A percentile compares a stretch with the other conserved stretches of the same genome.
phyloP scores from a whole-genome alignment of 2,329 filamentous ascomycete species.

The Stachybotrys elegans region DNA sequence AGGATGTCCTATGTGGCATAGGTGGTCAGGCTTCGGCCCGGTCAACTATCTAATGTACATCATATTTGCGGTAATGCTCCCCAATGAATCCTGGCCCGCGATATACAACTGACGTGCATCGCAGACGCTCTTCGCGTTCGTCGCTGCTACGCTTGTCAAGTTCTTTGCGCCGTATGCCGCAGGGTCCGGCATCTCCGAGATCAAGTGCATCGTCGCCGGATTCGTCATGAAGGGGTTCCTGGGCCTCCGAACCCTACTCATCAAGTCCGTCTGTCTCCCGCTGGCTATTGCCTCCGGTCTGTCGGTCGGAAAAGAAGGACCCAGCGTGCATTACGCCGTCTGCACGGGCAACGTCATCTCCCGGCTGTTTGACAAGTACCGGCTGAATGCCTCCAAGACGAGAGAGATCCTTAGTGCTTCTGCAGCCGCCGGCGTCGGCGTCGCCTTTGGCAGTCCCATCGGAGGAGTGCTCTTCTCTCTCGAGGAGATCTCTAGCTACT shows the following conservation, averaged over 20 bases:
- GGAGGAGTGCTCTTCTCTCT: conserved; percentile 94
- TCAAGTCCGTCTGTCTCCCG: conserved; percentile 89
- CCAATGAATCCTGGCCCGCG: background rate
- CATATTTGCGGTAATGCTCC: conserved; percentile 61
- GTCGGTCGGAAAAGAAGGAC: conserved; percentile 94
- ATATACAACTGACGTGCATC: conserved; percentile 2
- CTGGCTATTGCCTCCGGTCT: conserved; percentile 90
- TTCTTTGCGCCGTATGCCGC: conserved; percentile 93
- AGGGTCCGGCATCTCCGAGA: conserved; percentile 95
- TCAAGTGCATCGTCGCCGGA: conserved; percentile 98
- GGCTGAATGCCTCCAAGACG: conserved; percentile 86
- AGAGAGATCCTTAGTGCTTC: conserved; percentile 92
- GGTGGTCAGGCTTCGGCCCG: conserved; percentile 74
- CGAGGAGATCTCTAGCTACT: conserved; percentile 96
- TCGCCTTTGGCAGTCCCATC: conserved; percentile 96
- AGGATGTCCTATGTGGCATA: conserved; percentile 85
- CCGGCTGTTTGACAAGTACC: conserved; percentile 87
- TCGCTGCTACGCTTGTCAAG: conserved; percentile 79
- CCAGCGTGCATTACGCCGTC: conserved; percentile 97
- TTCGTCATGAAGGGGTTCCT: conserved; percentile 99
- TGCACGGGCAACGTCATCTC: conserved; percentile 97
- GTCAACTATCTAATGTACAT: conserved; percentile 88
- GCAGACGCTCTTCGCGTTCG: conserved; percentile 72
- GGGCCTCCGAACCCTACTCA: conserved; percentile 82
- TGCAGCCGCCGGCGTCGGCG: conserved; percentile 89